These are phyloP conservation scores for Cenococcum geophilum DNA, from an alignment of 495 filamentous ascomycete genomes.

Conservation along the genomic window DNA sequence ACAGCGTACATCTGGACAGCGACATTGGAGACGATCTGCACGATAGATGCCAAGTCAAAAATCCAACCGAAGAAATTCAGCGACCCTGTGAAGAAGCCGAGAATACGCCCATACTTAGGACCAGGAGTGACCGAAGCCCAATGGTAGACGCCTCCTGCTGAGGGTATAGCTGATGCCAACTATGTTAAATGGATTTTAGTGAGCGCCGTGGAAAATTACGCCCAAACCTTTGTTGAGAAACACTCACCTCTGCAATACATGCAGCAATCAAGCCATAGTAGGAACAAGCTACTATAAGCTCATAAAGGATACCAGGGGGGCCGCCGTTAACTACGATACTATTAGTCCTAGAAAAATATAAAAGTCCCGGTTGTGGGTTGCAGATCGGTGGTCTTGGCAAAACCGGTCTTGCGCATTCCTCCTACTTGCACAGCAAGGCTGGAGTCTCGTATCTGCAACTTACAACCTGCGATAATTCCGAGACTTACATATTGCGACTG, in stretches of 20 bases:
- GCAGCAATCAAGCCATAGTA: conserved; percentile 28
- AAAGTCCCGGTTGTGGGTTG: too few species aligned
- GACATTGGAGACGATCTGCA: conserved; percentile 56
- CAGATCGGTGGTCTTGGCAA: too few species aligned
- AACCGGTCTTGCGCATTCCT: too few species aligned
- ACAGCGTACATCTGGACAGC: conserved; percentile 59
- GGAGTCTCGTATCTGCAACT: too few species aligned
- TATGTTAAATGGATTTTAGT: conserved; percentile 28
- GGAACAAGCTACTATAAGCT: conserved; percentile 24
- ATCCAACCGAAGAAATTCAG: conserved; percentile 70
- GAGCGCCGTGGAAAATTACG: neutral
- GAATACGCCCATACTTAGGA: conserved; percentile 56
- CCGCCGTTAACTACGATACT: conserved; percentile 15
- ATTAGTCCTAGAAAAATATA: neutral
- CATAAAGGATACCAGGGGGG: conserved; percentile 24
- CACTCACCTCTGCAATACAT: conserved; percentile 29
- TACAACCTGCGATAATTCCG: neutral
- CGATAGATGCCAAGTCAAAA: conserved; percentile 59
- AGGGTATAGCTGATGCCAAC: conserved; percentile 70
- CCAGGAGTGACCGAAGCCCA: conserved; percentile 74
- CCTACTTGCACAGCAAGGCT: too few species aligned
- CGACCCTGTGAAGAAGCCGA: conserved; percentile 66
- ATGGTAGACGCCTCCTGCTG: conserved; percentile 73
- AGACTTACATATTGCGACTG: conserved; percentile 47
- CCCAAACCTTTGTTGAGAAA: neutral